These are phyloP conservation scores for Balansia obtecta DNA, from an alignment of 2,329 filamentous ascomycete genomes.

Conservation along the genomic window DNA sequence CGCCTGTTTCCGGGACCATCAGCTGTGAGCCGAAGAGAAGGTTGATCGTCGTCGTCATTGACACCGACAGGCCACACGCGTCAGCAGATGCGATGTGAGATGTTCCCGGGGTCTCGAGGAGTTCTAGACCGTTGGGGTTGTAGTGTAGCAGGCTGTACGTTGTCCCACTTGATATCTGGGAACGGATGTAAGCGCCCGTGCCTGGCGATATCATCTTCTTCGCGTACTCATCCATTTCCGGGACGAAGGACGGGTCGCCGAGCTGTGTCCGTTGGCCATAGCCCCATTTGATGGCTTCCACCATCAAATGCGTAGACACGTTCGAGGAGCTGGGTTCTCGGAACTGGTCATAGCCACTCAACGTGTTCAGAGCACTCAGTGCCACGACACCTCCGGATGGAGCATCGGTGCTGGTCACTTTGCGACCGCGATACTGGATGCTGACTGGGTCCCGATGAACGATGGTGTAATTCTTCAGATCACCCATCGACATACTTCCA, in stretches of 20 bases:
- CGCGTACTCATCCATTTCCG: slow-evolving; percentile 46
- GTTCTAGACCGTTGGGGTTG: slow-evolving; percentile 32
- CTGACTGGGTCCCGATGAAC: slow-evolving; percentile 46
- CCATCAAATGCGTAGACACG: slow-evolving; percentile 63
- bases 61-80: slow-evolving; percentile 56
- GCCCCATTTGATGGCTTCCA: slow-evolving; percentile 72
- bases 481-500: slow-evolving; percentile 66
- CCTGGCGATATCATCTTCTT: slow-evolving; percentile 51
- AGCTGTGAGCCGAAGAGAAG: slow-evolving; percentile 64
- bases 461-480: slow-evolving; percentile 61
- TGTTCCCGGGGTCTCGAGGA: slow-evolving; percentile 51
- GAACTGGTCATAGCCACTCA: slow-evolving; percentile 58
- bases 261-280: slow-evolving; percentile 64
- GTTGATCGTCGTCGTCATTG: slow-evolving; percentile 72
- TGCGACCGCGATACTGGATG: slow-evolving; percentile 58
- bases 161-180: slow-evolving; percentile 28
- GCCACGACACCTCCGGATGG: slow-evolving; percentile 65
- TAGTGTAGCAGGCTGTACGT: slow-evolving; percentile 30
- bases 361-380: slow-evolving; percentile 59
- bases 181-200: slow-evolving; percentile 39
- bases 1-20: slow-evolving; percentile 69
- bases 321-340: slow-evolving; percentile 39
- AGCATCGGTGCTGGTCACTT: slow-evolving; percentile 52
- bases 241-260: slow-evolving; percentile 64
- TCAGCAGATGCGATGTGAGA: slow-evolving; percentile 59